Conservation (phyloP, 2,329 filamentous ascomycete species). For the Fusarium gaditjirri region DNA sequence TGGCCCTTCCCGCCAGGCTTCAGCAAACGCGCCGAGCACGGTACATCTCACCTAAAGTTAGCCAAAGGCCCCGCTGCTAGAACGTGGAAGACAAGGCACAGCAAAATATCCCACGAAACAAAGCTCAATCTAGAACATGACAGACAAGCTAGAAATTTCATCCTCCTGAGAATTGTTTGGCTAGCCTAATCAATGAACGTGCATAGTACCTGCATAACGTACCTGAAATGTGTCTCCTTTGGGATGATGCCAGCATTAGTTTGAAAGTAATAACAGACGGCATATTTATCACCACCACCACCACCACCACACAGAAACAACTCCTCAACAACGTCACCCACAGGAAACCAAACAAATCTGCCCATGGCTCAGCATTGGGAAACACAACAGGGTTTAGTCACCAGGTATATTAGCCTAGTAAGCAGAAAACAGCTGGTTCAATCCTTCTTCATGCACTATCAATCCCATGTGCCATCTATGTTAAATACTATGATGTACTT, state of each 20-base stretch:
- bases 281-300: background rate
- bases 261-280: background rate
- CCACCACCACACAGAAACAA: background rate
- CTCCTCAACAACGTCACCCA: background rate
- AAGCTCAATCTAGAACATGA: conserved; percentile 11
- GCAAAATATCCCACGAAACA: conserved; percentile 40
- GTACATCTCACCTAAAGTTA: background rate
- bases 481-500: background rate
- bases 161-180: background rate
- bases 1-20: background rate
- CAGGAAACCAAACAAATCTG: conserved; percentile 12
- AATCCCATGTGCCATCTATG: conserved; percentile 1
- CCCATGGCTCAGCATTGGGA: background rate
- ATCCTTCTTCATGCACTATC: conserved; percentile 19
- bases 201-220: conserved; percentile 18
- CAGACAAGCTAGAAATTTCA: conserved; percentile 11
- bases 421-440: conserved; percentile 5
- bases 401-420: background rate
- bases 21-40: background rate
- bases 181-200: background rate
- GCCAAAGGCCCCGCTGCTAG: conserved; percentile 14
- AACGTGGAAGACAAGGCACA: conserved; percentile 16
- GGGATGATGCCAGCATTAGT: conserved; percentile 18
- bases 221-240: conserved; percentile 30
- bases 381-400: background rate